Conservation (phyloP, 306 rosid genomes). For the Mimosa bimucronata region DNA sequence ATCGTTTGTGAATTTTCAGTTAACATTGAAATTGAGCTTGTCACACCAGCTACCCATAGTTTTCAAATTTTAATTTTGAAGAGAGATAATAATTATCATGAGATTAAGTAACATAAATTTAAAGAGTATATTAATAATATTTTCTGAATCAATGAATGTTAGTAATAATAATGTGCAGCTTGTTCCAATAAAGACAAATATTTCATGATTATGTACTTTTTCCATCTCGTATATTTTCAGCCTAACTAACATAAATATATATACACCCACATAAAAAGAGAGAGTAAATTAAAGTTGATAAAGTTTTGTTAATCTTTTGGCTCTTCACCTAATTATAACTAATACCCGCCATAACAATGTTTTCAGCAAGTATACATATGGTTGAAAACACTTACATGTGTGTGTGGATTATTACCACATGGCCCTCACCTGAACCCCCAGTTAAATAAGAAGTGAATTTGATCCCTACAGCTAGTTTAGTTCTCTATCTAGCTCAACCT, state of each 20-base stretch:
- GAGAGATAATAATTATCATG: too few species aligned
- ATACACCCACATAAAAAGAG: too few species aligned
- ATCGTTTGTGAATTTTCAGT: too few species aligned
- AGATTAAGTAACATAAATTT: too few species aligned
- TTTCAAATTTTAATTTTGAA: too few species aligned
- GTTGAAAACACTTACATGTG: background rate
- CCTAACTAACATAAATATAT: too few species aligned
- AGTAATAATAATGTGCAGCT: too few species aligned
- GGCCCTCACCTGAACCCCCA: constrained; percentile 3
- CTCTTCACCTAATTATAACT: constrained; percentile 20
- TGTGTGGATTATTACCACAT: constrained; percentile 9
- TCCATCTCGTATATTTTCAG: background rate
- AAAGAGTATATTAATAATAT: too few species aligned
- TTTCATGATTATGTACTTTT: background rate
- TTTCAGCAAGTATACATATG: background rate
- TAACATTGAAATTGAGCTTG: too few species aligned
- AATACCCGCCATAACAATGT: background rate
- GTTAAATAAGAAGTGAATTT: background rate
- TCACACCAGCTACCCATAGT: too few species aligned
- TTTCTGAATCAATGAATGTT: background rate
- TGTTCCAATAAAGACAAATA: too few species aligned
- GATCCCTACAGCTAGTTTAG: background rate
- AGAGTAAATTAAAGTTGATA: too few species aligned
- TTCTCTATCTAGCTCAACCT: background rate
- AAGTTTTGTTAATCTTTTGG: background rate